Evolutionary conservation across 2,329 filamentous ascomycete species (phyloP).

Genomic region (Hymenoscyphus albidus): DNA sequence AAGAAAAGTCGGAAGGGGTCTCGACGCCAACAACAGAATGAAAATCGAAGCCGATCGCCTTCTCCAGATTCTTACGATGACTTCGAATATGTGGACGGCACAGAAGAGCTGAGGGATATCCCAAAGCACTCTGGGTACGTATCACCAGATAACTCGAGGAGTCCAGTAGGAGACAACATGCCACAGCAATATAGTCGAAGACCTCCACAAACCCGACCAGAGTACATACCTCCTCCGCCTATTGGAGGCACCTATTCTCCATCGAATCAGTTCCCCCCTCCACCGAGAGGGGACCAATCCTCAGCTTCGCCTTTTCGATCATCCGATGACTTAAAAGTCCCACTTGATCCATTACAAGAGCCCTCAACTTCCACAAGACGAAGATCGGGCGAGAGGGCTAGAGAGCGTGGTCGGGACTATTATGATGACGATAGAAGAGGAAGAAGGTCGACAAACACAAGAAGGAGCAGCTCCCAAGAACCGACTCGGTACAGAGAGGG

Average conservation of each 20-base stretch:
- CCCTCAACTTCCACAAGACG: background rate
- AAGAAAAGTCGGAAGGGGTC: background rate
- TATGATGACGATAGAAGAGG: slow-evolving; percentile 2
- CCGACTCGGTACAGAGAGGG: background rate
- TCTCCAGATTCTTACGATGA: slow-evolving; percentile 6
- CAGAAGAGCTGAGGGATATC: slow-evolving; percentile 1
- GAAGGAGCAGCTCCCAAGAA: slow-evolving; percentile 10
- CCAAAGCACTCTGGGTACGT: slow-evolving; percentile 7
- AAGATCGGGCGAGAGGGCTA: background rate
- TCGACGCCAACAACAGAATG: background rate
- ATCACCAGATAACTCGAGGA: background rate
- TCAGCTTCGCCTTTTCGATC: slow-evolving; percentile 4
- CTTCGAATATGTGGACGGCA: slow-evolving; percentile 5
- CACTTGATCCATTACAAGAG: background rate
- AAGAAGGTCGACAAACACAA: background rate
- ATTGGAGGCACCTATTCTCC: background rate
- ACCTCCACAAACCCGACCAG: slow-evolving; percentile 4
- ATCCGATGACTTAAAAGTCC: background rate
- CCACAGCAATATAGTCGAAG: slow-evolving; percentile 9
- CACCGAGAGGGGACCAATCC: background rate
- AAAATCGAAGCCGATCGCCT: background rate
- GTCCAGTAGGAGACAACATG: background rate
- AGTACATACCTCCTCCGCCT: slow-evolving; percentile 13
- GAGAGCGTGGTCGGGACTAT: background rate
- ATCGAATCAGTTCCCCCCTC: slow-evolving; percentile 1